Base-by-base conservation (phyloP, 108 stramenopile genomes). In the Nitzschia inconspicua region DNA sequence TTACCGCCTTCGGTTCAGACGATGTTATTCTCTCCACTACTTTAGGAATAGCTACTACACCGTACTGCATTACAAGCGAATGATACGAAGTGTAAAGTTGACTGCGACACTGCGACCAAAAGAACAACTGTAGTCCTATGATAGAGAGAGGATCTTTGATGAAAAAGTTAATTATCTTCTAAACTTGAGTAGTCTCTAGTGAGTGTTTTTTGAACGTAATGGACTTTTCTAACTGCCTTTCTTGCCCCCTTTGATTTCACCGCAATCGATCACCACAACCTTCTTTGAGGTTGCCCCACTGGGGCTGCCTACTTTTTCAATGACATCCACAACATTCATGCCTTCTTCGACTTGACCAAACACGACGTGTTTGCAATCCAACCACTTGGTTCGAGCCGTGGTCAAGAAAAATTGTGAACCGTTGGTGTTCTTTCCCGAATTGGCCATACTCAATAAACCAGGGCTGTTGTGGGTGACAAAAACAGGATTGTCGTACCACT, bases 291-390 rank as follows among this genome's bases (percentile, higher is more conserved):
- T 86, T 14, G 47, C 48, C 13, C 86, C 87, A 57, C 57, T 57
- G 4, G 55, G 16, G 30, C 82, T 82, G 53, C 86, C 84, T 43
- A 83, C 79, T 16, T 39, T 44, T 44, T 92, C 91, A 60, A 97
- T 78, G 24, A 75, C 68, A 57, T 71, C 80, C 47, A 93, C 84
- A 35, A 96, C 92, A n/a, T 96, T 86, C 75, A 80, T 75, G 25
- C 84, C 85, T 44, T 89, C 77, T 1, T 70, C 69, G 30, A 70
- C 65, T 32, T 62, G 44, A 16, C 95, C 95, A 52, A 96, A 96
- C 19, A 96, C 91, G 18, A 81, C 76, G 74, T 93, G 90, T 85
- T 87, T 88, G 36, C 91, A 91, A 54, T 96, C 86, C 11, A 96
- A 69, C 89, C 91, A 91, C 14, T 77, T 44, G 14, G 83, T 83